Evolutionary conservation across 2,329 filamentous ascomycete species (phyloP).

Genomic region (Coleophoma eucalyptorum): DNA sequence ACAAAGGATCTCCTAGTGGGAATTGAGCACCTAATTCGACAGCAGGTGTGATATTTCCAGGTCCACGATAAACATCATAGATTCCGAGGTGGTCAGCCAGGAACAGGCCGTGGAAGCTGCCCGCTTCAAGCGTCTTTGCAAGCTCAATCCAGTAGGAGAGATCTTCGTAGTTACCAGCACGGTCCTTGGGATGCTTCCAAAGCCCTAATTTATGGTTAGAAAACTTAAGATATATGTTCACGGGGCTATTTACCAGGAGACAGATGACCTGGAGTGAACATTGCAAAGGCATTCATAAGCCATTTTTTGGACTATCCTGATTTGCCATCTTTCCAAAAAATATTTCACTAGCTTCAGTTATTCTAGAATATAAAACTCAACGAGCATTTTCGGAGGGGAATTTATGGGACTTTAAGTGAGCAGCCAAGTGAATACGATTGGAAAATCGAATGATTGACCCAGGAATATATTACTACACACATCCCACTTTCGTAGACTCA

Average conservation of each 20-base stretch:
- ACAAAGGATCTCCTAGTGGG: conserved; percentile 63
- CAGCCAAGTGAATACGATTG: no score
- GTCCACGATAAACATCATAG: conserved; percentile 53
- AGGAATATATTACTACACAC: no score
- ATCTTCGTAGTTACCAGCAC: conserved; percentile 53
- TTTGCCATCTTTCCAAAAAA: no score
- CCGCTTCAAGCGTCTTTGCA: conserved; percentile 55
- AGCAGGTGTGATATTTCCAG: conserved; percentile 62
- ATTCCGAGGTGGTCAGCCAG: conserved; percentile 55
- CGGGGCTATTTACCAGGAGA: conserved; percentile 47
- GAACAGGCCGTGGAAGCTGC: conserved; percentile 59
- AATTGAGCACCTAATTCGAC: conserved; percentile 57
- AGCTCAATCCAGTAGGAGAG: conserved; percentile 60
- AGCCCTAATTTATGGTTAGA: conserved; percentile 38
- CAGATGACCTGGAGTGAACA: conserved; percentile 59
- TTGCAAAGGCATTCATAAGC: conserved; percentile 53
- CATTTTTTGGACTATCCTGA: background rate
- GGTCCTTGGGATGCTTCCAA: conserved; percentile 51
- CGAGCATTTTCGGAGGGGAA: no score
- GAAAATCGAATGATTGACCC: no score
- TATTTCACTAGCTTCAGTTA: no score
- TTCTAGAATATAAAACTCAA: no score
- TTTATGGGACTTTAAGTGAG: no score
- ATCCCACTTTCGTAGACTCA: no score
- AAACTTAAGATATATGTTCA: background rate